These are phyloP conservation scores for Circinella umbellata DNA, from an alignment of 371 early-diverging fungal species.

Conservation along the genomic window DNA sequence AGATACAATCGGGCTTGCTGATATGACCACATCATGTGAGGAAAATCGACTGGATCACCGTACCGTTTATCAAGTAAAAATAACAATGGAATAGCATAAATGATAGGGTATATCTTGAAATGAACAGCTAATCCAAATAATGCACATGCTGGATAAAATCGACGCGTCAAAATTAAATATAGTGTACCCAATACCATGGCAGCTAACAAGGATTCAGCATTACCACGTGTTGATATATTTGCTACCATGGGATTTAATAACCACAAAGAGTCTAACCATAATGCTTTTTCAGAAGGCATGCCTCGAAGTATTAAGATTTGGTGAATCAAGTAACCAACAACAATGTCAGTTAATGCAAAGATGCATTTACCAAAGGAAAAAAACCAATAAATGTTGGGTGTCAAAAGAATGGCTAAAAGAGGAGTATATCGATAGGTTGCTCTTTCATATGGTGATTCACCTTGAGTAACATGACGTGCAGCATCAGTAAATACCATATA, in stretches of 20 bases:
- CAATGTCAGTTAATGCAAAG: slow-evolving; percentile 82
- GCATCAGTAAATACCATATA: slow-evolving; percentile 97
- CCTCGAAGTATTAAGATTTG: slow-evolving; percentile 60
- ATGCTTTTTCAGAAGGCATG: slow-evolving; percentile 52
- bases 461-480: slow-evolving; percentile 74
- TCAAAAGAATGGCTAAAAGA: slow-evolving; percentile 81
- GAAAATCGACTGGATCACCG: slow-evolving; percentile 36
- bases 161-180: slow-evolving; percentile 65
- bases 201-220: slow-evolving; percentile 87
- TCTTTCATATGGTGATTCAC: slow-evolving; percentile 85
- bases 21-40: slow-evolving; percentile 31
- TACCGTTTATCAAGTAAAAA: slow-evolving; percentile 62
- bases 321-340: slow-evolving; percentile 74
- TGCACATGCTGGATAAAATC: slow-evolving; percentile 63
- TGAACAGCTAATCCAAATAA: slow-evolving; percentile 94
- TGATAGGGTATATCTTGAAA: slow-evolving; percentile 95
- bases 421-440: slow-evolving; percentile 98
- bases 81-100: slow-evolving; percentile 85
- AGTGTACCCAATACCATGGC: slow-evolving; percentile 79
- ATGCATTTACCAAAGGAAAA: slow-evolving; percentile 88
- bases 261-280: slow-evolving; percentile 73
- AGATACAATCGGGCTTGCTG: slow-evolving; percentile 26
- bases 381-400: slow-evolving; percentile 79
- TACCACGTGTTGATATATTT: slow-evolving; percentile 95
- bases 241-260: slow-evolving; percentile 94